Conservation (phyloP, 164 flowering plant species). For the Vitis vinifera region ASM3070453v1 NC_081816.1:135501-136000, state of each 20-base stretch:
- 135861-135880: too few relatives aligned
- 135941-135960: not conserved
- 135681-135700: conserved; percentile 65
- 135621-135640: conserved; percentile 80
- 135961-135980: conserved; percentile 4
- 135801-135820: not conserved
- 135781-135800: not conserved
- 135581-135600: conserved; percentile 75
- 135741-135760: not conserved
- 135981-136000: conserved; percentile 80
- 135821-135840: not conserved
- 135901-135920: not conserved
- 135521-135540: conserved; percentile 72
- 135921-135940: not conserved
- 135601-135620: conserved; percentile 61
- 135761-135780: not conserved
- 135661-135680: conserved; percentile 79
- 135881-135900: too few relatives aligned
- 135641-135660: conserved; percentile 71
- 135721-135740: conserved; percentile 39
- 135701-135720: conserved; percentile 73
- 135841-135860: too few relatives aligned
- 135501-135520: conserved; percentile 63
- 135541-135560: conserved; percentile 76
- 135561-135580: conserved; percentile 77